phyloP scores from a whole-genome alignment of 768 basidiomycete genomes.

The Psilocybe azurescens region DNA sequence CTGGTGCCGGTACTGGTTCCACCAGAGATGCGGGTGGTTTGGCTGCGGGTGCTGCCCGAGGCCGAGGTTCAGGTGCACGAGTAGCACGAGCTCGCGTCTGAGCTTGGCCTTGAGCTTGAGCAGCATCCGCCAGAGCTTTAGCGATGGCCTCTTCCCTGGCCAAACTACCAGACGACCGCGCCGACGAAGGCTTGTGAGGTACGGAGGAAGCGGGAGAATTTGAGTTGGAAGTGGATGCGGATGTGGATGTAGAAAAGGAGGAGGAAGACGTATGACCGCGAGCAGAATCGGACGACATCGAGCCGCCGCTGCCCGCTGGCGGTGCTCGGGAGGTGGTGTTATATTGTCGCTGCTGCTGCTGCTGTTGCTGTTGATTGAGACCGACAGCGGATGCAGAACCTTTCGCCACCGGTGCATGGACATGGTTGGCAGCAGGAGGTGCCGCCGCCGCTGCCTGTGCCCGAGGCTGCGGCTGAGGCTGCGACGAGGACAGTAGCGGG shows the following conservation, averaged over 20 bases:
- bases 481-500: constrained; percentile 33
- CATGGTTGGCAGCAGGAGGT: neutral
- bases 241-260: neutral
- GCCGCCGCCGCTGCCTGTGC: neutral
- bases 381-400: neutral
- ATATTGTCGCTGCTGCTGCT: neutral
- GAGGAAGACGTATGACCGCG: neutral
- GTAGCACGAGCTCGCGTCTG: too few species aligned
- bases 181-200: neutral
- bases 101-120: neutral
- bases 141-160: neutral
- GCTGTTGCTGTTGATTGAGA: neutral
- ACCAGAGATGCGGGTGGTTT: neutral
- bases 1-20: neutral
- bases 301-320: neutral
- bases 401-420: neutral
- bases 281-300: neutral
- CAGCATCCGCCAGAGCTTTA: neutral
- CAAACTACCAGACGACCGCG: neutral
- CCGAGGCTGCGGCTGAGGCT: constrained; percentile 21
- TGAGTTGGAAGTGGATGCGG: neutral
- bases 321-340: neutral
- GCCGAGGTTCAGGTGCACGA: too few species aligned
- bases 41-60: neutral
- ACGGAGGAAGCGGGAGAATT: neutral